Evolutionary conservation across 2,329 filamentous ascomycete species (phyloP), one percentile per base, ranked within the genome.

Genomic region (Fusarium subtropicale): DNA sequence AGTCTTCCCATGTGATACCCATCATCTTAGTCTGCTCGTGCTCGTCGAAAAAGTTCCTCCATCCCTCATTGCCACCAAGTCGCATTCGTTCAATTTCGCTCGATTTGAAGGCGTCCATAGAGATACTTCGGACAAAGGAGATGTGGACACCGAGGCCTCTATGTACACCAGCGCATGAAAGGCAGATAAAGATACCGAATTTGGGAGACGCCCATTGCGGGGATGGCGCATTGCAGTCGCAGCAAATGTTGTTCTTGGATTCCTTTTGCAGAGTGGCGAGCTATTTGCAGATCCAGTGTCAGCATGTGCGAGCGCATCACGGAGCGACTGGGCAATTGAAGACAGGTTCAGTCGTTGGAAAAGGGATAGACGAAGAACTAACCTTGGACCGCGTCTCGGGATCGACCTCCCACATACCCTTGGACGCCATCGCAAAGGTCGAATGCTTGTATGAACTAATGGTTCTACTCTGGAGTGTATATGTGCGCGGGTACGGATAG

Each of bases 161-260:
- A 82, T 99, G 96, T 55, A 96, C 92, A 74, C 96, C 96, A 34
- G 94, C 95, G 84, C 96, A 99, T 69, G 91, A 93, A 54, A 99
- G 90, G 82, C 96, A 99, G 86, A 99, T 97, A 84, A 99, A 99
- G 80, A 97, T 93, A 77, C 95, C 95, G 79, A 99, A 97, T 82
- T 99, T 99, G 70, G 96, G 96, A 38, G 94, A 87, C 73, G 96
- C 95, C 96, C 96, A 99, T 91, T 99, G 96, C 68, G 96, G 96
- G 75, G 93, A 97, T 24, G 96, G 95, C 45, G 96, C 95, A 78
- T 90, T 90, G 85, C 96, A 99, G 83, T 99, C 96, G 83, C 94
- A 95, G 84, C 96, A 99, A 75, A 88, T 83, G 78, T 92, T 93
- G 82, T 99, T 99, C 74, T 91, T 90, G 74, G 93, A 91, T 74